These are phyloP conservation scores for Triticum dicoccoides DNA, from an alignment of 176 grass and related monocot genomes.

Conservation along the genomic window DNA sequence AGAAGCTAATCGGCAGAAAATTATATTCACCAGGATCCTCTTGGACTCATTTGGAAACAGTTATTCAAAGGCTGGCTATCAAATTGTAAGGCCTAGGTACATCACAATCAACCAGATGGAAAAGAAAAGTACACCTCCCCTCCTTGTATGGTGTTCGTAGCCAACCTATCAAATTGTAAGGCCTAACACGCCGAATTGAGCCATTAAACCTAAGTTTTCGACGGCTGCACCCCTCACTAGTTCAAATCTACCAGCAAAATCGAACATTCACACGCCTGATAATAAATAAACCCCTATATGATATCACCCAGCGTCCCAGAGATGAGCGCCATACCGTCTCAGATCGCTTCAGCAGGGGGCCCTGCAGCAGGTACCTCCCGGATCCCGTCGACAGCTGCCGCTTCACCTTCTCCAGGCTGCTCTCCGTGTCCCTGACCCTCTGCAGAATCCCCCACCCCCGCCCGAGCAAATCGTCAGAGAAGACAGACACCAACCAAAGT, in stretches of 20 bases:
- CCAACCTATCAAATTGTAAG: not conserved
- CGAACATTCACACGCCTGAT: not conserved
- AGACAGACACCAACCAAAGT: not conserved
- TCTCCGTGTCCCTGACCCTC: conserved; percentile 50
- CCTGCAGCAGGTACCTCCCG: conserved; percentile 89
- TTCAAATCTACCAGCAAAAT: conserved; percentile 14
- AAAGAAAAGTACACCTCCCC: not conserved
- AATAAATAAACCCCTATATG: not conserved
- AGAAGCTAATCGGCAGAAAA: not conserved
- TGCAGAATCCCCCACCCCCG: conserved; percentile 8
- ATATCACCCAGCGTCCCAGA: not conserved
- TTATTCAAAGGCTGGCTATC: not conserved
- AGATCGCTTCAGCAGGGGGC: conserved; percentile 92
- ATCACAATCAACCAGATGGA: not conserved
- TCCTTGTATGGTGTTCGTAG: not conserved
- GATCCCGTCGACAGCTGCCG: conserved; percentile 78
- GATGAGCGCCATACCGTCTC: conserved; percentile 63
- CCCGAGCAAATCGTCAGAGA: not conserved
- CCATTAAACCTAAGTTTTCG: not conserved
- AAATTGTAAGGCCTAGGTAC: not conserved
- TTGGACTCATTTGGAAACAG: not conserved
- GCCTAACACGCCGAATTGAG: conserved; percentile 7
- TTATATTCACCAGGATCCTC: not conserved
- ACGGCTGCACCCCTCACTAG: not conserved
- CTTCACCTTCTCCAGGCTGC: conserved; percentile 95